phyloP scores from a whole-genome alignment of 2,329 filamentous ascomycete genomes.

The Calonectria leucothoes region DNA sequence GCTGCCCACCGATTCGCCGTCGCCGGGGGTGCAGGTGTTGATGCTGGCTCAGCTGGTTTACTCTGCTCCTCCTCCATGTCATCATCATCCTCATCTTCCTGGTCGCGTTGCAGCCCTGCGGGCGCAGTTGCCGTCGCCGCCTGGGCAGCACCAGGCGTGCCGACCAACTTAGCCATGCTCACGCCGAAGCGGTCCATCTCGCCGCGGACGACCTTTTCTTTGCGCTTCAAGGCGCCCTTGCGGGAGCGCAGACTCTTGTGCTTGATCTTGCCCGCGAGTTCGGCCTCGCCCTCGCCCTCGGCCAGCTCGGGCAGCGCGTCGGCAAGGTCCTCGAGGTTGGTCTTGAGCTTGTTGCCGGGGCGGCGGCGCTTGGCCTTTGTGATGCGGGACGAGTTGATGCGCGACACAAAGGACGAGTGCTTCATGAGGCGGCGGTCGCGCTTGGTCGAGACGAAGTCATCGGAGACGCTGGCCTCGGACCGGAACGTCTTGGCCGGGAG shows the following conservation, averaged over 20 bases:
- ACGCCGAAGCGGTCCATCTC: conserved; percentile 88
- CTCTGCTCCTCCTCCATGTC: conserved; percentile 23
- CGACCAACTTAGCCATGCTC: conserved; percentile 82
- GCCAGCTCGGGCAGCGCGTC: conserved; percentile 79
- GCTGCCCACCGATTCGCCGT: conserved; percentile 80
- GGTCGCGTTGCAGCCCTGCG: conserved; percentile 19
- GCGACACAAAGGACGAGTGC: conserved; percentile 74
- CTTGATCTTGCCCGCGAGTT: conserved; percentile 69
- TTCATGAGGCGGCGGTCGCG: conserved; percentile 86
- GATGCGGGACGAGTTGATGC: conserved; percentile 25
- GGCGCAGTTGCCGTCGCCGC: conserved; percentile 13
- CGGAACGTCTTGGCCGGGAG: conserved; percentile 65
- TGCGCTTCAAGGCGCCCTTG: conserved; percentile 85
- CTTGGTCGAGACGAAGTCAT: conserved; percentile 78
- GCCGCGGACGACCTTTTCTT: conserved; percentile 80
- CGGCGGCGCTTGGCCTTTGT: conserved; percentile 53
- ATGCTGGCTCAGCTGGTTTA: conserved; percentile 20
- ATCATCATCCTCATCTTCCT: conserved; percentile 29
- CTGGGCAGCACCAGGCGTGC: conserved; percentile 43
- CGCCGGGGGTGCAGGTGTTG: conserved; percentile 40
- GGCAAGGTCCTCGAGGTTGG: conserved; percentile 80
- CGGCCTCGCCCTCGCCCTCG: conserved; percentile 58
- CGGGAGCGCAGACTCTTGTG: conserved; percentile 80
- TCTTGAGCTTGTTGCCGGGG: conserved; percentile 81
- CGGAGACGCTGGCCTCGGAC: conserved; percentile 60